A percentile compares a stretch with the other conserved stretches of the same genome.
phyloP scores from a whole-genome alignment of 495 filamentous ascomycete genomes.

The Lasiosphaeris hirsuta region DNA sequence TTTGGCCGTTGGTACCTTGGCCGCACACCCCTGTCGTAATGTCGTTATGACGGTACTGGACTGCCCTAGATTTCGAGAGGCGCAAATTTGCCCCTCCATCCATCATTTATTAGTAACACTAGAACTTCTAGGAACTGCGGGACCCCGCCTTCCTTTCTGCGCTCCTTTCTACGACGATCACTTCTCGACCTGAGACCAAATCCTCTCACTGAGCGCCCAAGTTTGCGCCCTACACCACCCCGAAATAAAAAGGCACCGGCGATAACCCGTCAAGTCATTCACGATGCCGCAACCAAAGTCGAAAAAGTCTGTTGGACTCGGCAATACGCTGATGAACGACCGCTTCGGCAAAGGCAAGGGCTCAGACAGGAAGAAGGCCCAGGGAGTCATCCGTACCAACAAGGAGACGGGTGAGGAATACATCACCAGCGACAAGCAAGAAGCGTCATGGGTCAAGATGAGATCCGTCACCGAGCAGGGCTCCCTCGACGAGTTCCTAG shows the following conservation, averaged over 20 bases:
- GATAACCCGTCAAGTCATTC: conserved; percentile 6
- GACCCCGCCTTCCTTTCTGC: conserved; percentile 7
- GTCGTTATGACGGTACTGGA: background rate
- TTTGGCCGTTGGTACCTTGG: background rate
- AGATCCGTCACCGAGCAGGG: conserved; percentile 96
- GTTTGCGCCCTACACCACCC: background rate
- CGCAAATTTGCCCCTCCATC: conserved; percentile 47
- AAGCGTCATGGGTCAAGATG: conserved; percentile 92
- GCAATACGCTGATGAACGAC: conserved; percentile 81
- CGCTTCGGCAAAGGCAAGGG: conserved; percentile 88
- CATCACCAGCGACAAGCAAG: conserved; percentile 68
- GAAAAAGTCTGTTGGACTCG: conserved; percentile 90
- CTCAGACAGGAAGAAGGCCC: conserved; percentile 57
- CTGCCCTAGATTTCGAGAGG: conserved; percentile 6
- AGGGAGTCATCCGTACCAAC: conserved; percentile 59
- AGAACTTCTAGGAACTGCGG: background rate
- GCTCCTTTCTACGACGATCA: background rate
- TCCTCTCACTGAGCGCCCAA: background rate
- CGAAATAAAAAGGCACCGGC: background rate
- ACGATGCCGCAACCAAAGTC: conserved; percentile 92
- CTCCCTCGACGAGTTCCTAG: conserved; percentile 72
- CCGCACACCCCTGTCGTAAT: background rate
- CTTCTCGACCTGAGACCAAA: no score
- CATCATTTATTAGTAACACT: conserved; percentile 28
- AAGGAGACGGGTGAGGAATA: conserved; percentile 62